Base-by-base conservation (phyloP, 192 early-diverging fungal genomes). In the Pecoramyces ruminantium region DNA sequence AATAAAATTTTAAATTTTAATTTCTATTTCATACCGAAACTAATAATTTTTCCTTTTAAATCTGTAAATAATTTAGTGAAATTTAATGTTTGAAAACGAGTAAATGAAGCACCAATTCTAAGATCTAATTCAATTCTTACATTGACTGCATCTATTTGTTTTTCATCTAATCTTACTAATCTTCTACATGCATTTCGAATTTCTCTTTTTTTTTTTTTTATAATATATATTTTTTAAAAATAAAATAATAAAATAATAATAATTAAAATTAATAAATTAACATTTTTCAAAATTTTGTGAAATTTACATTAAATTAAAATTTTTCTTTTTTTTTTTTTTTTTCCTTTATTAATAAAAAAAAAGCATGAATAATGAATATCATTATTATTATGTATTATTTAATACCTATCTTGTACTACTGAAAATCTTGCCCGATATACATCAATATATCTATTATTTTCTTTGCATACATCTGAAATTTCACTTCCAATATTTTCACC, bases 401-500 rank as follows among this genome's bases (percentile, higher is more conserved):
- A 85, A 38, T 85, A 94, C 92, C 90, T 84, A 39, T 88, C 84
- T 77, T 93, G 91, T 77, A 98, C 92, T 28, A 95, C 92, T 2
- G 96, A 98, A 84, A 99, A 98, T 30, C 90, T 87, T 13, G 97
- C 97, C 42, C 97, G 86, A 84, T 87, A 88, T 11, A 99, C 92
- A 15, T 81, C 34, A 14, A 99, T 88, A 12, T 88, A 80, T 28
- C 86, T 85, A 80, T 97, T 96, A 0, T 85, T 87, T 16, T 80
- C 40, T 12, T 83, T 82, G 79, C 95, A 95, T 0, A 97, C 86
- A 12, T 87, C 84, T 0, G 86, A 90, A 25, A 96, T 89, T 80
- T 99, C 97, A 16, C 86, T 83, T 18, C 97, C 97, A 81, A 99
- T 99, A 39, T 91, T 91, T 81, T 99, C 97, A 30, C 97, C 97